Evolutionary conservation across 177 flowering plant species (phyloP), one percentile per base, ranked within the genome.

Genomic region (Vitis hybrid): DNA sequence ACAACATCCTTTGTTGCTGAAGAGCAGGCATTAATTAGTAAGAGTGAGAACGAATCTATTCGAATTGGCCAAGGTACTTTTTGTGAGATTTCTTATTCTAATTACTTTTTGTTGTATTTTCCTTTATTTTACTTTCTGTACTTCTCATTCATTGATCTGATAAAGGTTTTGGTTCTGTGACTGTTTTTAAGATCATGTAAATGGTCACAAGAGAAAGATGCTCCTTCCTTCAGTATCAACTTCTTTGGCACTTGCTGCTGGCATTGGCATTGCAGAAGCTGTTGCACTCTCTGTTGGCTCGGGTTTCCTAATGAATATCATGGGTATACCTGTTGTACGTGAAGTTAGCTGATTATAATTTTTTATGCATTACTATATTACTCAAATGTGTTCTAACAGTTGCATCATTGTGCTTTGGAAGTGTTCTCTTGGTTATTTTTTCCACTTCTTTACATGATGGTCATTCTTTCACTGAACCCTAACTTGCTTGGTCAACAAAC

Each of bases 251-350:
- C 83, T 95, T 68, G 98, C 99, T 68, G 86, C 95, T 71, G 82
- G 84, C 52, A 72, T 90, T 82, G 99, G 99, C 65, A 68, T 95
- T 76, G 87, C 81, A 35, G 97, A 93, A 84, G 81, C 97, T 57
- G 66, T 91, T 76, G 91, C 87, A 17, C 92, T 95, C 27, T 89
- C 75, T 48, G 4, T 76, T 70, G 97, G 99, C 68, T 90, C 99
- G 8, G 91, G 93, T 27, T 83, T 73, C 77, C 76, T 93, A 55
- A 78, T 91, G 92, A 87, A 87, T 87, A 76, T 87, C 84, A 88
- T 93, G 98, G 98, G 98, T 88, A 90, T 95, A 89, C 82, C 94
- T 78, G 90, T 81, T 84, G 99, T 95, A 93, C 78, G 98, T 91
- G 74, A 58, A 56, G 17, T 70, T 76, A 58, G 54, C 83, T 55